Evolutionary conservation across 306 rosid genomes (phyloP).

Genomic region (Cicer cuneatum): DNA sequence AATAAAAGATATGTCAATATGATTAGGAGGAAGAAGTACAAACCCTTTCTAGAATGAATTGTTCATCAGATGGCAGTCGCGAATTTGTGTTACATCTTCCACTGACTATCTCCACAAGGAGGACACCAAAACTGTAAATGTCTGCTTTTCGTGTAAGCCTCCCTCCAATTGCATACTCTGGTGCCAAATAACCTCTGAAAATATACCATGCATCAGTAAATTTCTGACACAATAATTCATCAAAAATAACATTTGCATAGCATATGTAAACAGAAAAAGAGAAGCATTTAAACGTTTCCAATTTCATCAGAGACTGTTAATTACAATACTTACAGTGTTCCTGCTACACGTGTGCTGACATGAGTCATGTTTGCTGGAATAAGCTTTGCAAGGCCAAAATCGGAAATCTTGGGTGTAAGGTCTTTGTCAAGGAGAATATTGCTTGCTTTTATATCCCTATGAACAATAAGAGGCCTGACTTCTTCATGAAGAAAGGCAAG

Average conservation of each 20-base stretch:
- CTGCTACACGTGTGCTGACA: slow-evolving; percentile 98
- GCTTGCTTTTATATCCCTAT: slow-evolving; percentile 98
- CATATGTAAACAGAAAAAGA: slow-evolving; percentile 27
- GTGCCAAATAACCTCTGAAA: slow-evolving; percentile 95
- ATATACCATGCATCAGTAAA: slow-evolving; percentile 39
- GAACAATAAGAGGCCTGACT: slow-evolving; percentile 82
- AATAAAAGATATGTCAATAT: slow-evolving; percentile 11
- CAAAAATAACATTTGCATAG: not conserved
- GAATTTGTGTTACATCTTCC: slow-evolving; percentile 87
- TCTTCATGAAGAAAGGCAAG: slow-evolving; percentile 92
- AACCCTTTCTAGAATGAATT: slow-evolving; percentile 91
- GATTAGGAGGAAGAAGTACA: slow-evolving; percentile 35
- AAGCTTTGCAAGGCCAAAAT: slow-evolving; percentile 96
- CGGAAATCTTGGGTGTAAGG: slow-evolving; percentile 84
- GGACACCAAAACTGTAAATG: slow-evolving; percentile 90
- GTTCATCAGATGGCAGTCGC: slow-evolving; percentile 69
- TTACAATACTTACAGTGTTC: slow-evolving; percentile 79
- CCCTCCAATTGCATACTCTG: slow-evolving; percentile 90
- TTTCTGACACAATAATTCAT: slow-evolving; percentile 12
- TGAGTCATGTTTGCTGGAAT: slow-evolving; percentile 84
- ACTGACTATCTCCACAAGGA: slow-evolving; percentile 82
- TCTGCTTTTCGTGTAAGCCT: slow-evolving; percentile 87
- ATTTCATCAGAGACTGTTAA: slow-evolving; percentile 32
- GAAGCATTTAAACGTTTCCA: slow-evolving; percentile 11
- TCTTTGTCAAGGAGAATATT: slow-evolving; percentile 85